phyloP scores from a whole-genome alignment of 345 rosid species.

The Lepidium aucheri region DNA sequence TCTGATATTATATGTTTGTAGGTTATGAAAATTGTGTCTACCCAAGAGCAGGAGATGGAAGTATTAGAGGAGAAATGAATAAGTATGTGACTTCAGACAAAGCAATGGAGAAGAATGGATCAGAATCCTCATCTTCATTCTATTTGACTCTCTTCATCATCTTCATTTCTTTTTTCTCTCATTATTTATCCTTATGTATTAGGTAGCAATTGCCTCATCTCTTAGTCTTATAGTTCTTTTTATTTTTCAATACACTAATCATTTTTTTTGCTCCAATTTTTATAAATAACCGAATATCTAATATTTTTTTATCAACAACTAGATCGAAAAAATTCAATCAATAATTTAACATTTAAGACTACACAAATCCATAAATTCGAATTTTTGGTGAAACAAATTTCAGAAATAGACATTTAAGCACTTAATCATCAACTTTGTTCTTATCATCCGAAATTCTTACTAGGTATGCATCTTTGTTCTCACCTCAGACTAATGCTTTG shows the following conservation, averaged over 20 bases:
- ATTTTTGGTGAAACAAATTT: no score
- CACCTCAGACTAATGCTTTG: no score
- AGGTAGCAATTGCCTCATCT: not conserved
- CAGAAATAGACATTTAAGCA: no score
- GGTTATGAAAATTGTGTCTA: slow-evolving; percentile 56
- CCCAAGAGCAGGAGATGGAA: slow-evolving; percentile 37
- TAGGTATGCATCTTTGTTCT: no score
- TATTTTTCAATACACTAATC: not conserved
- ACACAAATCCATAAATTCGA: no score
- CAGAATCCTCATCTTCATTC: not conserved
- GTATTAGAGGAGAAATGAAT: slow-evolving; percentile 1
- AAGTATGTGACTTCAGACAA: slow-evolving; percentile 23
- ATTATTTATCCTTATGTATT: not conserved
- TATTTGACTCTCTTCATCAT: not conserved
- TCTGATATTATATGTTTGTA: not conserved
- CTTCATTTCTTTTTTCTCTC: not conserved
- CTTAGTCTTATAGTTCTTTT: not conserved
- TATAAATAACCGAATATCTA: not conserved
- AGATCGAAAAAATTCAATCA: no score
- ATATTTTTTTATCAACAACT: no score
- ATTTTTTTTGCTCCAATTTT: not conserved
- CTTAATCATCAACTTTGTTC: no score
- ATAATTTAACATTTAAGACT: no score
- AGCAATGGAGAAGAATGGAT: slow-evolving; percentile 2
- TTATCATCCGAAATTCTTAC: no score